phyloP scores from a whole-genome alignment of 179 eudicot genomes.

The Silene noctiflora region DNA sequence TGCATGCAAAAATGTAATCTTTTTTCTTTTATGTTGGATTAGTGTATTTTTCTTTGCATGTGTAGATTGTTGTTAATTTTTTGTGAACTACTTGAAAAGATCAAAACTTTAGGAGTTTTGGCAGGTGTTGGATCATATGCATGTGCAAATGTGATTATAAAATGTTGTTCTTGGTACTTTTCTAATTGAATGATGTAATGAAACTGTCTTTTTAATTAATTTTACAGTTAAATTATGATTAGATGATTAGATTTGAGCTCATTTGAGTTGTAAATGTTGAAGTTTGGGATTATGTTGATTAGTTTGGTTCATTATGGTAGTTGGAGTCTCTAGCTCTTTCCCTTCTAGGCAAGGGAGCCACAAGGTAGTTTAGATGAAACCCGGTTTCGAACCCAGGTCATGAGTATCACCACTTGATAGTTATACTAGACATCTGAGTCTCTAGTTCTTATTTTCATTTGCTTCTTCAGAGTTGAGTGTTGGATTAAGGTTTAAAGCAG shows the following conservation, averaged over 20 bases:
- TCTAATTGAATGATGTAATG: too few species aligned
- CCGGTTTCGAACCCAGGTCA: too few species aligned
- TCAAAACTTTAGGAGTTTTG: background rate
- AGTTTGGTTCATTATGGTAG: too few species aligned
- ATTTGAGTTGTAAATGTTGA: background rate
- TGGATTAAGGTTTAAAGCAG: background rate
- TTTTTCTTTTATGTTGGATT: background rate
- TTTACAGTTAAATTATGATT: slow-evolving; percentile 7
- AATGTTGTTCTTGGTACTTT: too few species aligned
- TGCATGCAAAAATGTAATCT: background rate
- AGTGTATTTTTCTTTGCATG: background rate
- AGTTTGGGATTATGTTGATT: background rate
- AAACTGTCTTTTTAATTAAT: too few species aligned
- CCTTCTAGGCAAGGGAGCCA: too few species aligned
- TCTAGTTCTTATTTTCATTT: background rate
- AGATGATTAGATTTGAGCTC: slow-evolving; percentile 1
- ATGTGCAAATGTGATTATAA: slow-evolving; percentile 7
- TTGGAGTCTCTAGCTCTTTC: background rate
- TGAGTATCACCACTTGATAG: too few species aligned
- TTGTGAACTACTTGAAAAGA: background rate
- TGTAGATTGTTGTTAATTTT: background rate
- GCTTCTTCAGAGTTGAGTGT: too few species aligned
- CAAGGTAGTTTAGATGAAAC: too few species aligned
- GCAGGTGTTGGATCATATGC: background rate
- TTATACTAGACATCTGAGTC: background rate